Percentiles rank a stretch among this genome's conserved stretches.
phyloP scores from a whole-genome alignment of 1,284 basidiomycete genomes.

The Marasmius tenuissimus region DNA sequence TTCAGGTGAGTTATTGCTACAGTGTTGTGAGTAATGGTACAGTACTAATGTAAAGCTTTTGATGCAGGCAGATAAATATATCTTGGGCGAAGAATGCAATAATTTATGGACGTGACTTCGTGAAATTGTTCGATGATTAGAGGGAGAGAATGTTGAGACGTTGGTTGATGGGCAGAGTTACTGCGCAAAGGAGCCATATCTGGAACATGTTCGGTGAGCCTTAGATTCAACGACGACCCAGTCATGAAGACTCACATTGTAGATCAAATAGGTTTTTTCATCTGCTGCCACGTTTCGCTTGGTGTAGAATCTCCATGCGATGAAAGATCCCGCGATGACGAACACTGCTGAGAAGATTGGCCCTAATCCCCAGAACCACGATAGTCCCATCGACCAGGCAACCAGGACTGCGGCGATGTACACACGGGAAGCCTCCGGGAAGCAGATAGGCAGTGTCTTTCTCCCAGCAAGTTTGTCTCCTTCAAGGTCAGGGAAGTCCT shows the following conservation, averaged over 20 bases:
- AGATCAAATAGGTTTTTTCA: slow-evolving; percentile 17
- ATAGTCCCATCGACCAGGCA: slow-evolving; percentile 17
- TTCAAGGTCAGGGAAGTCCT: slow-evolving; percentile 32
- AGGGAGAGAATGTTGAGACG: background rate
- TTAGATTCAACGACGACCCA: background rate
- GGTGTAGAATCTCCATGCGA: slow-evolving; percentile 18
- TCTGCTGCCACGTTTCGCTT: slow-evolving; percentile 14
- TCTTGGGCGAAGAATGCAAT: background rate
- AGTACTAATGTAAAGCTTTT: background rate
- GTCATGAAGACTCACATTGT: slow-evolving; percentile 17
- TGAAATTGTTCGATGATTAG: background rate
- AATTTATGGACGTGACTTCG: background rate
- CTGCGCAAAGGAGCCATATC: slow-evolving; percentile 3
- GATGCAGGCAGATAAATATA: background rate
- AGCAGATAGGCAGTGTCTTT: slow-evolving; percentile 30
- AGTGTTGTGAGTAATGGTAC: background rate
- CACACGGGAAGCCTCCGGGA: slow-evolving; percentile 21
- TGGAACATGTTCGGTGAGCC: background rate
- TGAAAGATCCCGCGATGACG: slow-evolving; percentile 14
- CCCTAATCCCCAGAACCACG: slow-evolving; percentile 17
- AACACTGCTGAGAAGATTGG: slow-evolving; percentile 10
- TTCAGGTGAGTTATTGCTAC: background rate
- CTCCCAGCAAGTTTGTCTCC: slow-evolving; percentile 30
- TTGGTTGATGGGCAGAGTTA: background rate
- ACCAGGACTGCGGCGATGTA: slow-evolving; percentile 17